Percentiles rank a stretch among this genome's conserved stretches.
Conservation (phyloP, 179 eudicot species). For the Dionaea muscipula region DNA sequence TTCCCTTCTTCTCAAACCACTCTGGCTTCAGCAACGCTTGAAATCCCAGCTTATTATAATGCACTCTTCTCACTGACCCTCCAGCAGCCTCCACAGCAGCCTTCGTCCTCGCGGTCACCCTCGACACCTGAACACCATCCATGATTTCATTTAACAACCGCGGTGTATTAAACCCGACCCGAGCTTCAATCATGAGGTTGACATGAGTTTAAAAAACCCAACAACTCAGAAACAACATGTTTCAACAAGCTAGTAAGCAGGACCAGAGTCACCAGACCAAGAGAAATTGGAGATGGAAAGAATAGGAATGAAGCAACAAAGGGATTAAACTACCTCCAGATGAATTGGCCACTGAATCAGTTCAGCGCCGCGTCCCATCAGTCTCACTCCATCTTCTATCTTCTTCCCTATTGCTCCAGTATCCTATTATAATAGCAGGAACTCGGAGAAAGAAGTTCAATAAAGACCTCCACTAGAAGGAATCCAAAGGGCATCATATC, state of each 20-base stretch:
- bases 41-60: slow-evolving; percentile 69
- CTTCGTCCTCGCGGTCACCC: slow-evolving; percentile 81
- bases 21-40: slow-evolving; percentile 78
- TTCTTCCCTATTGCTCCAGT: slow-evolving; percentile 82
- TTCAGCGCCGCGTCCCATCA: slow-evolving; percentile 93
- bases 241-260: no score
- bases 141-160: not conserved
- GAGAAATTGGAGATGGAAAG: not conserved
- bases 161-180: not conserved
- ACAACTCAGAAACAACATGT: no score
- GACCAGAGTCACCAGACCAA: no score
- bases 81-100: slow-evolving; percentile 80
- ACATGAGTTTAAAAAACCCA: no score
- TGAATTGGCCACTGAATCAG: slow-evolving; percentile 83
- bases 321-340: slow-evolving; percentile 50
- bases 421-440: slow-evolving; percentile 31
- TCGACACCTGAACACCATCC: slow-evolving; percentile 53
- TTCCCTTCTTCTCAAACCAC: slow-evolving; percentile 83
- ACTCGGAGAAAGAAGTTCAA: slow-evolving; percentile 4
- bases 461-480: not conserved
- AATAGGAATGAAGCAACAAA: not conserved
- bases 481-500: not conserved
- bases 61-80: slow-evolving; percentile 74
- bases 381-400: slow-evolving; percentile 77
- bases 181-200: no score